Evolutionary conservation across 257 asterid genomes (phyloP), one percentile per base, ranked within the genome.

Genomic region (Nicotiana sylvestris): DNA sequence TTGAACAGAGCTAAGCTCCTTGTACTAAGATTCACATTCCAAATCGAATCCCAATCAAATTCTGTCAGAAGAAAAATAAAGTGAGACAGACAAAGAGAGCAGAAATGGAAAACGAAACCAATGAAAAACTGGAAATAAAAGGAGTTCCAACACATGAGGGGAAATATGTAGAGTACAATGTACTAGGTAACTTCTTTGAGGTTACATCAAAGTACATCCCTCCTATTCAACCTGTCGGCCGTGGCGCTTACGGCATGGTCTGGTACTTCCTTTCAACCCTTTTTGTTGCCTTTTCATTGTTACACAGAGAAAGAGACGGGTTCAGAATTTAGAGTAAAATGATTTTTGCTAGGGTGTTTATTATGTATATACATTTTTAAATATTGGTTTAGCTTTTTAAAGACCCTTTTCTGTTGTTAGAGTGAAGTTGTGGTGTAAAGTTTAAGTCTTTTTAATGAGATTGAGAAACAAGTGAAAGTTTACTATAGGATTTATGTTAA

Each of bases 211-310:
- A 90, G 76, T 95, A 95, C 84, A 61, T 85, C 17, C 97, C 97
- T 57, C 98, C 98, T 6, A 89, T 93, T 74, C 87, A 89, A 15
- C 97, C 96, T 18, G 91, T 91, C 8, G 96, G 98, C 68, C 93
- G 97, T 69, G 98, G 98, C 56, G 96, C 98, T 80, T 95, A 95
- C 72, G 98, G 97, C 32, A 89, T 95, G 60, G 98, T 93, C n/a
- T 95, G 98, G 98, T 95, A 6, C n/a, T 65, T 37, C 9, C 12
- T n/a, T 2, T 61, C 77, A 27, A 10, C 11, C 17, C 3, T 46
- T 51, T 0, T 33, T 6, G 16, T 3, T 65, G 6, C 25, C 6
- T 35, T 27, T 79, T 17, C 43, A 9, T 1, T 56, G 6, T 17
- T 21, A 27, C 2, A 15, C 2, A 30, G 0, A 33, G 37, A 33